These are phyloP conservation scores for Aspergillus neoniger DNA, from an alignment of 2,329 filamentous ascomycete species.

Conservation along the genomic window DNA sequence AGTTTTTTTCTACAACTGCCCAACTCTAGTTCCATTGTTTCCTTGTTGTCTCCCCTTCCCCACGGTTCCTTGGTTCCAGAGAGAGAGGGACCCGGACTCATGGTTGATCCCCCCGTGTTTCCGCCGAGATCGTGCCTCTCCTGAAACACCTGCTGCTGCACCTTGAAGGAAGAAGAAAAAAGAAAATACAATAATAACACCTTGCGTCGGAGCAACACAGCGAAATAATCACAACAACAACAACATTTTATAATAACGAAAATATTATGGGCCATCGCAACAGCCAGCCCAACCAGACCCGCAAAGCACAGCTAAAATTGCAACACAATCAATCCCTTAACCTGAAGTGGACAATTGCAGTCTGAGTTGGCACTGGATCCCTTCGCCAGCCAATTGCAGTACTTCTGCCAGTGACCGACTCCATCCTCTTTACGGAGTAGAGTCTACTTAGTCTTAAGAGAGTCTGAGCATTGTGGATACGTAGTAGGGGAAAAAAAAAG, in stretches of 20 bases:
- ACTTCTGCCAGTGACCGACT: background rate
- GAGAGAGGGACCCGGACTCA: background rate
- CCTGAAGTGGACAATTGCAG: background rate
- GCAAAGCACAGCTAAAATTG: background rate
- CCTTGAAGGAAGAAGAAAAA: background rate
- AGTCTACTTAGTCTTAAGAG: background rate
- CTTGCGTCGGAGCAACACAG: background rate
- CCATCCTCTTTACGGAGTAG: background rate
- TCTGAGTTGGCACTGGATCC: conserved; percentile 8
- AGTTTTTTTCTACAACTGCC: too few relatives aligned
- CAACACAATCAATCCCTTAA: background rate
- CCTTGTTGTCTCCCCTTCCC: background rate
- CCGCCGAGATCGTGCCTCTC: conserved; percentile 3
- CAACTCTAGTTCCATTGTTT: background rate
- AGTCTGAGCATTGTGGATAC: background rate
- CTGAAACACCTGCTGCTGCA: background rate
- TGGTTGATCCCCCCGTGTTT: background rate
- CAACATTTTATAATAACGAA: too few relatives aligned
- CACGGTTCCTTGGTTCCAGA: background rate
- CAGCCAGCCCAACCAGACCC: background rate
- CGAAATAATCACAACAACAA: too few relatives aligned
- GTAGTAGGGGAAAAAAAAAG: background rate
- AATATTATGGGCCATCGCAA: background rate
- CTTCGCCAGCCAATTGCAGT: conserved; percentile 7
- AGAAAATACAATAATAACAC: background rate